Evolutionary conservation across 768 basidiomycete genomes (phyloP).

Genomic region (Amylocystis lapponica): DNA sequence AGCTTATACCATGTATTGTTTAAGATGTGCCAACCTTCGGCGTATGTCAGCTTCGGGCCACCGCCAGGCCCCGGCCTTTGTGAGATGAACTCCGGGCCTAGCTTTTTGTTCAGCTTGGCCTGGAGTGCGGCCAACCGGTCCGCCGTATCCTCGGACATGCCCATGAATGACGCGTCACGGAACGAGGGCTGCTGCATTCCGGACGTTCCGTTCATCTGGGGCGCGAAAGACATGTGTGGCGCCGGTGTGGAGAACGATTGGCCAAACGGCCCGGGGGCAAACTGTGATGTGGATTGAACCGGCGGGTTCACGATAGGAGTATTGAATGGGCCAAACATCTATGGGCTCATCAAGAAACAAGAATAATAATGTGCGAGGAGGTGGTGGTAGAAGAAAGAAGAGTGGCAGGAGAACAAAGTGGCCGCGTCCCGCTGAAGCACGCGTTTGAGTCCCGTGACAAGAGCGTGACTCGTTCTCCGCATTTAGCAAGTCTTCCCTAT

Average conservation of each 20-base stretch:
- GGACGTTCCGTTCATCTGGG: slow-evolving; percentile 49
- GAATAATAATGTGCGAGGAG: no score
- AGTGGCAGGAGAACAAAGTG: no score
- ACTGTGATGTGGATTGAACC: no score
- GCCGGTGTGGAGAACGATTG: no score
- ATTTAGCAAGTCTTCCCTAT: no score
- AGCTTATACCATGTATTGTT: neutral
- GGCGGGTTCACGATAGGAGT: no score
- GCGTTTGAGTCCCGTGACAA: no score
- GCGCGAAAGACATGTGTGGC: slow-evolving; percentile 63
- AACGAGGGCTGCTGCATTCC: slow-evolving; percentile 21
- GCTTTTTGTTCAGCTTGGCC: slow-evolving; percentile 75
- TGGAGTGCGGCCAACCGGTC: slow-evolving; percentile 69
- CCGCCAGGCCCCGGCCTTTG: slow-evolving; percentile 84
- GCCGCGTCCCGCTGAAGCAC: no score
- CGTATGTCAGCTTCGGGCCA: slow-evolving; percentile 85
- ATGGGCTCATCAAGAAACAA: no score
- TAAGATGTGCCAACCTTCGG: slow-evolving; percentile 97
- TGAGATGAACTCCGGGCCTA: slow-evolving; percentile 93
- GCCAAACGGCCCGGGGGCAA: slow-evolving; percentile 23
- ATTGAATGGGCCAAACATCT: no score
- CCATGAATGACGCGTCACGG: slow-evolving; percentile 23
- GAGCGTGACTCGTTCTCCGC: no score
- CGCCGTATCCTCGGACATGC: slow-evolving; percentile 57
- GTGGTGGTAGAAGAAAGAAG: no score